These are phyloP conservation scores for Linnemannia zychae DNA, from an alignment of 192 early-diverging fungal species.

Conservation along the genomic window DNA sequence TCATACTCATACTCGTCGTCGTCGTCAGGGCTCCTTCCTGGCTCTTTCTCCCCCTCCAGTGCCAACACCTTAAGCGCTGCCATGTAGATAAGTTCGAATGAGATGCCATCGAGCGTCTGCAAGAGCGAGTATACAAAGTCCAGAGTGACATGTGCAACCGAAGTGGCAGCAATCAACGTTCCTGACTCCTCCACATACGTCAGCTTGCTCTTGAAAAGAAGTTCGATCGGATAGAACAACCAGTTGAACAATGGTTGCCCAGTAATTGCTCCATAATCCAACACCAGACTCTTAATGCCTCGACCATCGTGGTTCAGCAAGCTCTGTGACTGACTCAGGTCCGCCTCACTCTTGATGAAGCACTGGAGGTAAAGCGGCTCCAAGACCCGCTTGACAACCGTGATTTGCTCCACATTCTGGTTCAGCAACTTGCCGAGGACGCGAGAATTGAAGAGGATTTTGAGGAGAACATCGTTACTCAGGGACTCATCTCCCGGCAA, in stretches of 20 bases:
- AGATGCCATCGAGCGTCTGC: slow-evolving; percentile 50
- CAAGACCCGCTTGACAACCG: slow-evolving; percentile 38
- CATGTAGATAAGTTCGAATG: slow-evolving; percentile 51
- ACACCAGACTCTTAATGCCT: slow-evolving; percentile 30
- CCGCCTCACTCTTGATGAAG: slow-evolving; percentile 33
- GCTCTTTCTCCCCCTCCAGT: slow-evolving; percentile 45
- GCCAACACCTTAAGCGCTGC: slow-evolving; percentile 38
- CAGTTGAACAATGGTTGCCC: slow-evolving; percentile 53
- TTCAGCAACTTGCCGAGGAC: slow-evolving; percentile 45
- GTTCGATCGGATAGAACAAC: slow-evolving; percentile 52
- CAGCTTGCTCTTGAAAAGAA: slow-evolving; percentile 39
- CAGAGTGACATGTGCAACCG: slow-evolving; percentile 33
- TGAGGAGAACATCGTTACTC: slow-evolving; percentile 42
- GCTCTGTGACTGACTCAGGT: slow-evolving; percentile 35
- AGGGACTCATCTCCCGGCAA: slow-evolving; percentile 48
- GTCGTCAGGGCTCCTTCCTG: neutral
- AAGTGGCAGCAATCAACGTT: slow-evolving; percentile 46
- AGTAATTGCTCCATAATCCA: slow-evolving; percentile 47
- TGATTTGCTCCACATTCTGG: slow-evolving; percentile 37
- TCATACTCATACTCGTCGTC: slow-evolving; percentile 28
- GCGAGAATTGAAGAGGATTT: slow-evolving; percentile 45
- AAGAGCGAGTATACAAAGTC: slow-evolving; percentile 53
- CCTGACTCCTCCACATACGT: slow-evolving; percentile 54
- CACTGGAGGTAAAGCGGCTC: slow-evolving; percentile 45
- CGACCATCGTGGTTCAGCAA: slow-evolving; percentile 49